Evolutionary conservation across 2,329 filamentous ascomycete species (phyloP).

Genomic region (Botryotinia globosa): DNA sequence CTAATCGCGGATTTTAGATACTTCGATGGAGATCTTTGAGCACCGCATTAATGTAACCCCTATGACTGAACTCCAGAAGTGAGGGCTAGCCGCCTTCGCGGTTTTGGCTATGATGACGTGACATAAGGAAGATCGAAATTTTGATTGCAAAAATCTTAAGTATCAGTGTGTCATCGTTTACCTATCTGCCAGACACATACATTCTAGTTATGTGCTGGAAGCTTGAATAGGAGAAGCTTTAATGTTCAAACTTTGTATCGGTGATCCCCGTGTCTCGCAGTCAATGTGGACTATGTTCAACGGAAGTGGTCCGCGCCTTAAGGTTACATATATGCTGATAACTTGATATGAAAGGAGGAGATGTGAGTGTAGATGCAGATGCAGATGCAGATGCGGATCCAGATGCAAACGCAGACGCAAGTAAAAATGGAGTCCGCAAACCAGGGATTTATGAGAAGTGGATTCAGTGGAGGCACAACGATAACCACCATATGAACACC

Average conservation of each 20-base stretch:
- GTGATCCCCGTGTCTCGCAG: neutral
- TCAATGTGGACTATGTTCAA: neutral
- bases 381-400: neutral
- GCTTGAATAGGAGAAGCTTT: neutral
- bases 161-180: neutral
- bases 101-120: neutral
- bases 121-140: neutral
- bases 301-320: neutral
- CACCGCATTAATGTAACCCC: neutral
- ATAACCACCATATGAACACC: neutral
- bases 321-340: neutral
- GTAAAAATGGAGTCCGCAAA: neutral
- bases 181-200: slow-evolving; percentile 2
- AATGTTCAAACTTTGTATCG: neutral
- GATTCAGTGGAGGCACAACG: neutral
- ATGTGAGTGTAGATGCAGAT: neutral
- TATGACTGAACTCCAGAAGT: neutral
- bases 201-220: neutral
- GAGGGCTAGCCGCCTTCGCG: neutral
- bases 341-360: neutral
- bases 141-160: neutral
- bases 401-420: neutral
- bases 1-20: neutral
- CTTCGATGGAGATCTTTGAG: neutral
- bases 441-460: neutral